A percentile compares a stretch with the other conserved stretches of the same genome.
Evolutionary conservation across 352 stramenopile species (phyloP).

Genomic region (Pythium insidiosum): DNA sequence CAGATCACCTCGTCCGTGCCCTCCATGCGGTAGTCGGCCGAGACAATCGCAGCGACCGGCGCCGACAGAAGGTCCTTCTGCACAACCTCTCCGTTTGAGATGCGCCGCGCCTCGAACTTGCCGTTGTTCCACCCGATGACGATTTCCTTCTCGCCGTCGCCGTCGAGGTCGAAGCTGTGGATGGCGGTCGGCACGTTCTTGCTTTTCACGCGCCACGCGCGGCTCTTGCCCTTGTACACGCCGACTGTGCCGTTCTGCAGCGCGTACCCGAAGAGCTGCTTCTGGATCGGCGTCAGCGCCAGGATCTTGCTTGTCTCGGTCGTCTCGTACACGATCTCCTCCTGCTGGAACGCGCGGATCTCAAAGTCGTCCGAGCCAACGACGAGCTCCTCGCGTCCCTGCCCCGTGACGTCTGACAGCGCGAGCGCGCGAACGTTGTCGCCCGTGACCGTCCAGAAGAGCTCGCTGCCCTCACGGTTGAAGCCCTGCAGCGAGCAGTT

Average conservation of each 20-base stretch:
- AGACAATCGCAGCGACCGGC: conserved; percentile 59
- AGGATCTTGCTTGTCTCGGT: conserved; percentile 81
- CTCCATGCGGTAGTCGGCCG: conserved; percentile 85
- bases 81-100: conserved; percentile 78
- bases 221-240: conserved; percentile 84
- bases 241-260: conserved; percentile 90
- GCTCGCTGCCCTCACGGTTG: conserved; percentile 61
- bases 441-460: conserved; percentile 90
- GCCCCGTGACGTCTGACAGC: conserved; percentile 62
- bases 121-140: conserved; percentile 89
- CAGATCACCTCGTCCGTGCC: conserved; percentile 87
- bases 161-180: conserved; percentile 86
- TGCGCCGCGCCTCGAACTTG: conserved; percentile 69
- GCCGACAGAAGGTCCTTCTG: conserved; percentile 73
- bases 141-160: conserved; percentile 83
- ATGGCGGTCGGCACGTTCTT: conserved; percentile 83
- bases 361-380: conserved; percentile 89
- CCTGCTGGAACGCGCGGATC: conserved; percentile 83
- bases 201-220: conserved; percentile 89
- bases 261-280: conserved; percentile 78
- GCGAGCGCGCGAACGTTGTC: conserved; percentile 85
- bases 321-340: conserved; percentile 86
- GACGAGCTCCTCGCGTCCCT: conserved; percentile 72
- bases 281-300: conserved; percentile 63
- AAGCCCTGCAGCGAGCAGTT: conserved; percentile 92